Conservation (phyloP, 148 eudicot genomes). For the Rhododendron kiyosumense region DNA sequence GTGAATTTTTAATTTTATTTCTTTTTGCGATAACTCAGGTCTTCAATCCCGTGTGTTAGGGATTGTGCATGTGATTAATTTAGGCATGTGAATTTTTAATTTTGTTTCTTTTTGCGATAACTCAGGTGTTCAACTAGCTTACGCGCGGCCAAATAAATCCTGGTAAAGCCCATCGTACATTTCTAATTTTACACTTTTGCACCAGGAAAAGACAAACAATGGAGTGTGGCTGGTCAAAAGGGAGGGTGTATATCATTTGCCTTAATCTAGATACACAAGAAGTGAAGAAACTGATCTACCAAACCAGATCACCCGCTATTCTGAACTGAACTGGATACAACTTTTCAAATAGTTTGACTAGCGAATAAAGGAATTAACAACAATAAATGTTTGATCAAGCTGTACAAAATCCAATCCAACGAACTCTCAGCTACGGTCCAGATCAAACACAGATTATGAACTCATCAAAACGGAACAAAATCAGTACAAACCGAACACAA, state of each 20-base stretch:
- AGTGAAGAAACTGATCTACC: background rate
- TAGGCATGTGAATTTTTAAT: no score
- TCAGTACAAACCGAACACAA: background rate
- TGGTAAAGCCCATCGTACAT: background rate
- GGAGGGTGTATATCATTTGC: background rate
- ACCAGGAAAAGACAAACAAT: background rate
- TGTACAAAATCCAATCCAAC: background rate
- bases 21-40: no score
- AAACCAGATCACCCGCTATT: slow-evolving; percentile 1
- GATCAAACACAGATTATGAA: background rate
- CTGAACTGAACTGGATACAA: no score
- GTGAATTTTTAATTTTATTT: no score
- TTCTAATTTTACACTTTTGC: no score
- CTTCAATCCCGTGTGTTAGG: no score
- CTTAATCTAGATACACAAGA: background rate
- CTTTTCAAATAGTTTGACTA: background rate
- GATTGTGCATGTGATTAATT: no score
- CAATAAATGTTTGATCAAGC: background rate
- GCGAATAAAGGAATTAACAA: background rate
- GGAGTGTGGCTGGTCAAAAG: background rate
- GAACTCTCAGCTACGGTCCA: background rate
- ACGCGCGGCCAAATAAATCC: no score
- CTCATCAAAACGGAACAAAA: background rate
- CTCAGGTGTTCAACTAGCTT: no score
- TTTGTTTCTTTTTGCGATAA: no score